Base-by-base conservation (phyloP, 169 alveolate species). In the Toxoplasma gondii region DNA sequence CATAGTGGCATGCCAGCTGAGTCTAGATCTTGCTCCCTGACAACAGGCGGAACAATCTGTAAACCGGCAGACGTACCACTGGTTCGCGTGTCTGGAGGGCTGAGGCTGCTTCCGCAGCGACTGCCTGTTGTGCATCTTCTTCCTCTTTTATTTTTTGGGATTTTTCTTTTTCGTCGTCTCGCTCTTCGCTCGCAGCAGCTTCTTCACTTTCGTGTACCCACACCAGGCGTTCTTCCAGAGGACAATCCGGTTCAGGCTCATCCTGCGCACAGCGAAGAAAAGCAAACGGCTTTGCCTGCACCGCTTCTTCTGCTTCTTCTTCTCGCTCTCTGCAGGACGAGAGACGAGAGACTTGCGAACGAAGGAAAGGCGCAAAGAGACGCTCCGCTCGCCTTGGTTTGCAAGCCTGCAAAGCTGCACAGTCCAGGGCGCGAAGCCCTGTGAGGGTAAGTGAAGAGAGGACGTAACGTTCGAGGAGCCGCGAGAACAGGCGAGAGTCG, bases 231-330 rank as follows among this genome's bases (percentile, higher is more conserved):
- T 78, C 86, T 45, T 78, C 86, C 4, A 78, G 27, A 2, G 86
- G 86, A 31, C 86, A 78, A 27, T 78, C 86, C n/a, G 86, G 49
- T 27, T 78, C 86, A 7, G 86, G 86, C n/a, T 78, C 86, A 27
- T 78, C 86, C 86, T 78, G 86, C 39, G 22, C 34, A 19, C 74
- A 4, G 74, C 74, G 34, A 64, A 22, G 22, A 16, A 27, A 16
- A 31, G n/a, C 7, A n/a, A n/a, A n/a, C n/a, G n/a, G n/a, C n/a
- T n/a, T n/a, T n/a, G n/a, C n/a, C n/a, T n/a, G n/a, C n/a, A n/a
- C n/a, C n/a, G n/a, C n/a, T n/a, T n/a, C n/a, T n/a, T n/a, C n/a
- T n/a, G n/a, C n/a, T n/a, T n/a, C n/a, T n/a, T n/a, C n/a, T n/a
- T n/a, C n/a, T n/a, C 34, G 29, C 74, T 7, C 74, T 22, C 34